phyloP scores from a whole-genome alignment of 2,329 filamentous ascomycete genomes.

The Pseudocercospora vitis region DNA sequence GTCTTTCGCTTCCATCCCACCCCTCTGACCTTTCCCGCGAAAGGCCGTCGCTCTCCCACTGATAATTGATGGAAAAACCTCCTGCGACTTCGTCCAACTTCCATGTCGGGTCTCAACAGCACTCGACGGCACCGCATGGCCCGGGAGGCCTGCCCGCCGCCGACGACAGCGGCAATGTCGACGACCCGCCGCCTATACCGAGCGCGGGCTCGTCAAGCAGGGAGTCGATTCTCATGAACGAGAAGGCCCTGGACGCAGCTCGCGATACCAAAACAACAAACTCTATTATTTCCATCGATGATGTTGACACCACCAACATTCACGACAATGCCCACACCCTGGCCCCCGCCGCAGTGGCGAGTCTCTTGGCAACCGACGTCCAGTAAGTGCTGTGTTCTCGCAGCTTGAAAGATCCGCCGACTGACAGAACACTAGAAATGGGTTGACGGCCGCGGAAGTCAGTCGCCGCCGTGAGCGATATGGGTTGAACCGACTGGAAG shows the following conservation, averaged over 20 bases:
- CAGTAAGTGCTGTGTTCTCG: slow-evolving; percentile 18
- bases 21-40: slow-evolving; percentile 13
- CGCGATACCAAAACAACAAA: slow-evolving; percentile 25
- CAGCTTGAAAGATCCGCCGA: background rate
- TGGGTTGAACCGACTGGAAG: slow-evolving; percentile 35
- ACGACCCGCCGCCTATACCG: slow-evolving; percentile 35
- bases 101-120: slow-evolving; percentile 25
- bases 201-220: slow-evolving; percentile 33
- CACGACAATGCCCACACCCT: slow-evolving; percentile 27
- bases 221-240: slow-evolving; percentile 29
- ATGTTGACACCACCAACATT: slow-evolving; percentile 20
- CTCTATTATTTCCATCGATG: slow-evolving; percentile 20
- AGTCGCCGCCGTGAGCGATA: slow-evolving; percentile 28
- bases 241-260: slow-evolving; percentile 30
- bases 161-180: slow-evolving; percentile 30
- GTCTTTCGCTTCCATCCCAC: background rate
- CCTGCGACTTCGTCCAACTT: slow-evolving; percentile 22
- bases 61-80: slow-evolving; percentile 34
- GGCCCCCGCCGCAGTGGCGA: slow-evolving; percentile 21
- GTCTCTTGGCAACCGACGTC: slow-evolving; percentile 21
- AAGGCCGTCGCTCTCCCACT: slow-evolving; percentile 12
- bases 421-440: slow-evolving; percentile 22
- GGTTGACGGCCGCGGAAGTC: slow-evolving; percentile 28
- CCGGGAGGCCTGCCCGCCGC: slow-evolving; percentile 24
- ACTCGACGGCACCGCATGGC: slow-evolving; percentile 26